Percentiles rank a stretch among this genome's conserved stretches.
Conservation (phyloP, 257 asterid genomes). For the Rubia yunnanensis region DNA sequence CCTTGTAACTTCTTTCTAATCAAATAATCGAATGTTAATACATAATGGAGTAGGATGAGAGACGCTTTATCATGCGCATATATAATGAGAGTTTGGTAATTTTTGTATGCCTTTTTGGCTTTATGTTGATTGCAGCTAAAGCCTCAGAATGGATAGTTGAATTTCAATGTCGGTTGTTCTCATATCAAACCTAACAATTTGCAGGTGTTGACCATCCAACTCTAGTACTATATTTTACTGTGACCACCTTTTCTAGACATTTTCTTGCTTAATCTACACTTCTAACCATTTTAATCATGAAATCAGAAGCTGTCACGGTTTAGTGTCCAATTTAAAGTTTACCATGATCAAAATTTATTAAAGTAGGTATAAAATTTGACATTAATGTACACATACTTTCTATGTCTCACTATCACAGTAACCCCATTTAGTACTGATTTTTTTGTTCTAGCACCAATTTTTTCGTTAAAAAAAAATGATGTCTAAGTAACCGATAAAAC, state of each 20-base stretch:
- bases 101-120: not conserved
- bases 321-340: too few relatives aligned
- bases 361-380: too few relatives aligned
- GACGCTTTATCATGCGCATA: not conserved
- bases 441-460: too few relatives aligned
- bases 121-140: slow-evolving; percentile 1
- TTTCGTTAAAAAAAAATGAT: too few relatives aligned
- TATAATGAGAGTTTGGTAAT: not conserved
- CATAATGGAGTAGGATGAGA: not conserved
- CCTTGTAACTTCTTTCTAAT: not conserved
- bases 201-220: slow-evolving; percentile 2
- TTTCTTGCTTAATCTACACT: not conserved
- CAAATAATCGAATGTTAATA: not conserved
- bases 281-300: not conserved
- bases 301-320: not conserved
- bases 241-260: not conserved
- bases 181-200: not conserved
- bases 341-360: too few relatives aligned
- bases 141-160: slow-evolving; percentile 6
- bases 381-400: too few relatives aligned
- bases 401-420: too few relatives aligned
- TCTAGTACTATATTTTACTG: not conserved
- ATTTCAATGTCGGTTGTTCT: slow-evolving; percentile 1
- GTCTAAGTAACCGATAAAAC: too few relatives aligned
- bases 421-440: too few relatives aligned